These are phyloP conservation scores for Nymphaea thermarum DNA, from an alignment of 164 flowering plant genomes.

Conservation along the genomic window DNA sequence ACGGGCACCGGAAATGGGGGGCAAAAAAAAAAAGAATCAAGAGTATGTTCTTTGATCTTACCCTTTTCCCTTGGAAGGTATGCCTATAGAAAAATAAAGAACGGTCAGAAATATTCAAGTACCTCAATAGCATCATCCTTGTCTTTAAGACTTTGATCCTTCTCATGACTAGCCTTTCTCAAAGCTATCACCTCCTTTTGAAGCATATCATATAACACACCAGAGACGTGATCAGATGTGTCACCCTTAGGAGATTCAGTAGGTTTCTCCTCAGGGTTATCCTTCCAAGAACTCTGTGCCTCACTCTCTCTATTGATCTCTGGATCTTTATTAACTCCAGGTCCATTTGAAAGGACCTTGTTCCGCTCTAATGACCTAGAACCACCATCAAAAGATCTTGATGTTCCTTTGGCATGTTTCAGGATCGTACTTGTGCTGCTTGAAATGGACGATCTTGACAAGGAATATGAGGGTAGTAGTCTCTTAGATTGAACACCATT, in stretches of 20 bases:
- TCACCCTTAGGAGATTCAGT: constrained; percentile 35
- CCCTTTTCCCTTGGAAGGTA: no score
- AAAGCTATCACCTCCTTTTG: constrained; percentile 85
- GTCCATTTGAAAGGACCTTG: constrained; percentile 52
- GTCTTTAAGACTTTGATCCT: constrained; percentile 96
- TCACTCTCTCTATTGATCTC: constrained; percentile 49
- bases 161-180: constrained; percentile 88
- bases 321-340: constrained; percentile 34
- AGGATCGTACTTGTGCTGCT: constrained; percentile 39
- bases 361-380: constrained; percentile 71
- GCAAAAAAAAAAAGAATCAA: neutral
- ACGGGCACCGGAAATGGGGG: neutral
- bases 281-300: constrained; percentile 42
- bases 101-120: no score
- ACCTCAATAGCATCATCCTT: constrained; percentile 99
- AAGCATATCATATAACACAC: constrained; percentile 73
- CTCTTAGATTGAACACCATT: constrained; percentile 60
- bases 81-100: no score
- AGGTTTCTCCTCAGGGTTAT: constrained; percentile 49
- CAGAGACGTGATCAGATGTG: constrained; percentile 66
- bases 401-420: constrained; percentile 86
- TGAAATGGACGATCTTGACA: constrained; percentile 39
- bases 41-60: constrained; percentile 3
- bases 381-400: constrained; percentile 98
- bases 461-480: constrained; percentile 25